A percentile compares a stretch with the other conserved stretches of the same genome.
Evolutionary conservation across 2,329 filamentous ascomycete species (phyloP).

Genomic region (Aspergillus sp.): DNA sequence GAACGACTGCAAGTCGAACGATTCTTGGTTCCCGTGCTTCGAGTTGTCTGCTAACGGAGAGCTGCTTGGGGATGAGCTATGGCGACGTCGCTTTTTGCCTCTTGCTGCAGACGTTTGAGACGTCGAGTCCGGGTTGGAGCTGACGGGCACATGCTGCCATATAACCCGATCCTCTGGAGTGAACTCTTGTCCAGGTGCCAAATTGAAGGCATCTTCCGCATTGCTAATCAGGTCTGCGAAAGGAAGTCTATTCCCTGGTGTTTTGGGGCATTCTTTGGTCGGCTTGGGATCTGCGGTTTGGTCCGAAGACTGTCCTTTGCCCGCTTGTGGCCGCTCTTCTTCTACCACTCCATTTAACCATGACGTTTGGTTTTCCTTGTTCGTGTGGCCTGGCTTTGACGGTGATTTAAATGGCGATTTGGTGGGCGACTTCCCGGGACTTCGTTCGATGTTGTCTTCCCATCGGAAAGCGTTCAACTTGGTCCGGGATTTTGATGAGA

Average conservation of each 20-base stretch:
- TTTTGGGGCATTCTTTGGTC: conserved; percentile 44
- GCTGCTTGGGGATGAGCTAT: conserved; percentile 64
- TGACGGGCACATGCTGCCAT: conserved; percentile 46
- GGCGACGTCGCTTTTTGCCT: conserved; percentile 55
- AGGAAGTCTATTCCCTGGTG: conserved; percentile 51
- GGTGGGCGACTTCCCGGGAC: conserved; percentile 9
- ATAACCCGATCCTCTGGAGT: conserved; percentile 55
- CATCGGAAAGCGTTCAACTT: conserved; percentile 52
- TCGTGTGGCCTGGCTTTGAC: conserved; percentile 22
- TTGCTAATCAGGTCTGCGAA: conserved; percentile 55
- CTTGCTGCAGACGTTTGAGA: conserved; percentile 39
- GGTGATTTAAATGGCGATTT: conserved; percentile 16
- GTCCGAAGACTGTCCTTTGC: conserved; percentile 11
- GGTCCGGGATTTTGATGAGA: conserved; percentile 45
- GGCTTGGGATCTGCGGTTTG: conserved; percentile 19
- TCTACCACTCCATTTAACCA: conserved; percentile 29
- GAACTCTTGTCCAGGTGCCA: conserved; percentile 38
- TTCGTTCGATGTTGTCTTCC: conserved; percentile 26
- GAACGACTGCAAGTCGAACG: conserved; percentile 52
- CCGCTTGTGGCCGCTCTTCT: conserved; percentile 12
- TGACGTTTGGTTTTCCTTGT: conserved; percentile 40
- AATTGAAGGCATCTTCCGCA: conserved; percentile 47
- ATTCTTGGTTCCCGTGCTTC: conserved; percentile 29
- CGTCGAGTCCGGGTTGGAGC: conserved; percentile 38
- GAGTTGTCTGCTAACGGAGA: conserved; percentile 50